Evolutionary conservation across 2,329 filamentous ascomycete genomes (phyloP).

Genomic region (Teratosphaeria nubilosa): DNA sequence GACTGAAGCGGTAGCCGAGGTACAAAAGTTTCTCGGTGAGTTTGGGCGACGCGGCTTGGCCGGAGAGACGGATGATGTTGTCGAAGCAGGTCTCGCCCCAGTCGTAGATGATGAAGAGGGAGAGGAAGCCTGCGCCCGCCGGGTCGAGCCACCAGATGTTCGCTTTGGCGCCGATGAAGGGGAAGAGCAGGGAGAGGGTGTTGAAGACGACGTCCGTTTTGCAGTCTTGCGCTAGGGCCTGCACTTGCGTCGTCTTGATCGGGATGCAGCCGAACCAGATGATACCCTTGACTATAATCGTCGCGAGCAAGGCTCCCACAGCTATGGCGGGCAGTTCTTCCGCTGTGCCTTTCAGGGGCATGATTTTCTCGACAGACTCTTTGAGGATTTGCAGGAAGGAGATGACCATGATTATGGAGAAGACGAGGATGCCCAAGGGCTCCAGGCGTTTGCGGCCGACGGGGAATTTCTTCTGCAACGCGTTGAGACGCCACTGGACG

Average conservation of each 20-base stretch:
- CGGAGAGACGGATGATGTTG: constrained; percentile 50
- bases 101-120: constrained; percentile 59
- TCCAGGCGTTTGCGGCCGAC: constrained; percentile 49
- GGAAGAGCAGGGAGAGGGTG: constrained; percentile 52
- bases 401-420: constrained; percentile 54
- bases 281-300: constrained; percentile 49
- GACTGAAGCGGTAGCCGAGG: constrained; percentile 40
- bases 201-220: constrained; percentile 57
- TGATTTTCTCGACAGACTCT: constrained; percentile 49
- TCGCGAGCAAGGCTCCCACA: constrained; percentile 48
- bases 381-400: constrained; percentile 52
- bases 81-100: constrained; percentile 54
- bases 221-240: constrained; percentile 53
- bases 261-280: constrained; percentile 50
- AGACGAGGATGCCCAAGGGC: constrained; percentile 53
- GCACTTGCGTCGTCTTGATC: constrained; percentile 55
- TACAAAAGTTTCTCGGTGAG: constrained; percentile 49
- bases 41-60: constrained; percentile 44
- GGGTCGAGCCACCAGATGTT: constrained; percentile 59
- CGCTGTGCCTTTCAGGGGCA: constrained; percentile 39
- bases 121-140: constrained; percentile 51
- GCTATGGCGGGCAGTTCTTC: constrained; percentile 44
- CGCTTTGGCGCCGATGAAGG: constrained; percentile 48
- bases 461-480: constrained; percentile 46
- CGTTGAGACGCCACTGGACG: constrained; percentile 46